These are phyloP conservation scores for Pichia thaimueangensis DNA, from an alignment of 805 yeast species.

Conservation along the genomic window DNA sequence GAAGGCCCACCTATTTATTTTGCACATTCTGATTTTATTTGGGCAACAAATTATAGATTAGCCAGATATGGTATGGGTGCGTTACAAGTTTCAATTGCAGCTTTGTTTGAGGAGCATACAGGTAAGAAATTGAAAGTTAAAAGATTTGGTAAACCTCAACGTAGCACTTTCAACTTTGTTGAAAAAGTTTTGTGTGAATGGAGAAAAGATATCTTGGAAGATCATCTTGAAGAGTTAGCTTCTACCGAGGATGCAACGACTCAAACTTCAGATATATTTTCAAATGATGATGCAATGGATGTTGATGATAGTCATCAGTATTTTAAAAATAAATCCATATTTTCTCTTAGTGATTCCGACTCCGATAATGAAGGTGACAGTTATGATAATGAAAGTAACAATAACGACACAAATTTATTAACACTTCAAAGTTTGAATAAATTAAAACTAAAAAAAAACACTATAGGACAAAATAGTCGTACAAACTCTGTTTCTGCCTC, in stretches of 20 bases:
- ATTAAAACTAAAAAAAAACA: constrained; percentile 28
- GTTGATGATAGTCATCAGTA: too few species aligned
- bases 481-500: not conserved
- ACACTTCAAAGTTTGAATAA: constrained; percentile 40
- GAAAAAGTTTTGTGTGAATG: constrained; percentile 68
- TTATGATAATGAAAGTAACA: constrained; percentile 31
- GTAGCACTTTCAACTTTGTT: constrained; percentile 80
- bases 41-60: constrained; percentile 83
- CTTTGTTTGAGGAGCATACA: constrained; percentile 77
- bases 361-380: constrained; percentile 23
- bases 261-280: constrained; percentile 9
- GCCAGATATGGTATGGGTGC: constrained; percentile 95
- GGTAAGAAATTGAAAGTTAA: constrained; percentile 75
- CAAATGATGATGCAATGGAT: constrained; percentile 16
- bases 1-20: constrained; percentile 81
- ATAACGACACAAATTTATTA: constrained; percentile 33
- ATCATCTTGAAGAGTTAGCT: constrained; percentile 49
- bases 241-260: constrained; percentile 13
- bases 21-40: constrained; percentile 87
- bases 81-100: constrained; percentile 79
- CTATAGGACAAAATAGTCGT: too few species aligned
- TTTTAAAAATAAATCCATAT: constrained; percentile 8
- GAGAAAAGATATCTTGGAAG: constrained; percentile 74
- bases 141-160: constrained; percentile 85
- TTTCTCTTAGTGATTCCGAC: constrained; percentile 25